Base-by-base conservation (phyloP, 148 eudicot species). In the Heliamphora exappendiculata region DNA sequence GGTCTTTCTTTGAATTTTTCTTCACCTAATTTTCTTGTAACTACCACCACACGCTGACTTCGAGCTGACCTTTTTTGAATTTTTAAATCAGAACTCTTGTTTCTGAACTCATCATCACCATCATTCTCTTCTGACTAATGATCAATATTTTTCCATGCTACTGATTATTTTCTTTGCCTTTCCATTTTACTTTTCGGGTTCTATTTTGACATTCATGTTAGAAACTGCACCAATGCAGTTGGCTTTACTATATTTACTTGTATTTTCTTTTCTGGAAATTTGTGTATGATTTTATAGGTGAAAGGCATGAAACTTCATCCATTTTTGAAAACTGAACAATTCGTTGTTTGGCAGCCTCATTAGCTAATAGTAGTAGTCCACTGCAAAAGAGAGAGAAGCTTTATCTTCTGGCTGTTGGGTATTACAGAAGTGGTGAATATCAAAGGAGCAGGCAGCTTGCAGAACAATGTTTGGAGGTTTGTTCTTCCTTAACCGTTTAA, bases 321-420 rank as follows among this genome's bases (percentile, higher is more conserved):
- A 28, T 17, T 63, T 4, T 45, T 8, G 53, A 10, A 49, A 71
- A 8, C 53, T 72, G 4, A 36, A 19, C 44, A 34, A 64, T 64
- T 79, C 70, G 5, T 63, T 54, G n/a, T 37, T 79, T 79, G 73
- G 78, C 97, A 93, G 98, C 90, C 55, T 88, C 98, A 54, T 82
- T 93, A 26, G 85, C 90, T 67, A 88, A 88, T 73, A 78, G 86
- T 42, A 81, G 78, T 63, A 82, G 89, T 69, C 93, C 96, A 39
- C 74, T 89, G 83, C 86, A 89, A 73, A 81, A 75, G 81, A 87
- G 96, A 69, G 98, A 93, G 83, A 90, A 90, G 72, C 81, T 86
- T 17, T 91, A 93, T 84, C 84, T 93, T 53, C 92, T 93, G 13
- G 98, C 92, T 72, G 92, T 93, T 74, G 98, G 94, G 28, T 89